Evolutionary conservation across 176 grass and related monocot species (phyloP), one percentile per base, ranked within the genome.

Genomic region (Secale cereale): DNA sequence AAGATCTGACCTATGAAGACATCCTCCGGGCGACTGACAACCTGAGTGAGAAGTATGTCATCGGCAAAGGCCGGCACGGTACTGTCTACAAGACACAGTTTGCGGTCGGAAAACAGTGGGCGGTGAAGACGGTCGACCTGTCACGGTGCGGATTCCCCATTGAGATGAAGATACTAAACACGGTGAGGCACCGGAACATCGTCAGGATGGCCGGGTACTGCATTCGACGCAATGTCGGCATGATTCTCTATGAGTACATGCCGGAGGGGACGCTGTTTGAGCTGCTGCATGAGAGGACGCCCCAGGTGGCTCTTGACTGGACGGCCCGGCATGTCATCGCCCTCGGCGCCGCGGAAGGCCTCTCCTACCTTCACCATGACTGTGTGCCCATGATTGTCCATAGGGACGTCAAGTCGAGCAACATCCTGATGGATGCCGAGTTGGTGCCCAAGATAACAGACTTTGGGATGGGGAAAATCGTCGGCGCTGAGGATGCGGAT

Each of bases 321-420:
- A 89, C 50, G 8, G 29, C 16, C 14, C 77, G 89, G 10, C 61
- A 91, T 50, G 29, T 57, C 62, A 94, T 91, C n/a, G 65, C 83
- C 16, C 45, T 94, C 2, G 77, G 89, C 0, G 31, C 33, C 15
- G 92, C 92, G 0, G 86, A 94, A 35, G 89, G 82, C 59, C 66
- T 94, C 19, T 90, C 89, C 28, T 94, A 94, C 17, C 86, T 94
- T 16, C 92, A 94, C 86, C 92, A 94, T 87, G 92, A 94, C 0
- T 91, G 89, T 27, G 71, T 91, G 22, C 92, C 89, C 3, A 88
- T 83, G 83, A 85, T 94, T 59, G 52, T 94, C 22, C 92, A 91
- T 35, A 86, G 91, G 10, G 91, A 94, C 86, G 86, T 94, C 19
- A 94, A 94, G 25, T 94, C 88, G 3, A 91, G 76, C 52, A 94